phyloP scores from a whole-genome alignment of 257 asterid genomes.

The Orobanche coerulescens region DNA sequence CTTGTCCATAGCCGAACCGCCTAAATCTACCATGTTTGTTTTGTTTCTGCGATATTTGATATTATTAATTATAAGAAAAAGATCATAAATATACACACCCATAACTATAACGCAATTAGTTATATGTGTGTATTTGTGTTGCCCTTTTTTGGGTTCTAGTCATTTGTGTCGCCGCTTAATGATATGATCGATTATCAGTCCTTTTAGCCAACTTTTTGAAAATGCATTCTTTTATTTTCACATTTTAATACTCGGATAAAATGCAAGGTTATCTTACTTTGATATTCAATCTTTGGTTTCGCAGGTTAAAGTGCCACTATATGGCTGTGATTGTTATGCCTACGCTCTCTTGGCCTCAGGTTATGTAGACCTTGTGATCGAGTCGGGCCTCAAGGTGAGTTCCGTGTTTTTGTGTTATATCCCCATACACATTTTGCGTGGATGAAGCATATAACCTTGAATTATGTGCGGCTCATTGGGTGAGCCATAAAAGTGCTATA shows the following conservation, averaged over 20 bases:
- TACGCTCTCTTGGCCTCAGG: slow-evolving; percentile 93
- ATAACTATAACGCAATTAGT: too few relatives aligned
- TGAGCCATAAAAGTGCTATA: not conserved
- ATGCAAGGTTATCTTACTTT: not conserved
- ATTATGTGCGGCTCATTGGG: slow-evolving; percentile 9
- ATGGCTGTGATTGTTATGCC: slow-evolving; percentile 98
- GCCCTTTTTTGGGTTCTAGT: too few relatives aligned
- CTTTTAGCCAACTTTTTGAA: not conserved
- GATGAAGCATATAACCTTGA: not conserved
- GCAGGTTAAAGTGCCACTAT: slow-evolving; percentile 94
- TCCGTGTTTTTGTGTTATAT: not conserved
- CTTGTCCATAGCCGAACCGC: too few relatives aligned
- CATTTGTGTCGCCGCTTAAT: not conserved
- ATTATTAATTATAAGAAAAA: too few relatives aligned
- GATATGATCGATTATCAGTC: not conserved
- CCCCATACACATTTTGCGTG: not conserved
- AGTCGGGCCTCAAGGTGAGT: slow-evolving; percentile 88
- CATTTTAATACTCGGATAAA: not conserved
- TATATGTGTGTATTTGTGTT: too few relatives aligned
- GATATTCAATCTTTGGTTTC: slow-evolving; percentile 11
- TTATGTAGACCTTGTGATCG: slow-evolving; percentile 81
- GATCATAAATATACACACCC: too few relatives aligned
- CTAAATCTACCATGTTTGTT: too few relatives aligned
- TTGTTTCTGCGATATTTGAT: too few relatives aligned
- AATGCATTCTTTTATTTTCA: not conserved